Evolutionary conservation across 805 yeast species (phyloP), one percentile per base, ranked within the genome.

Genomic region (Wickerhamiella hasegawae): DNA sequence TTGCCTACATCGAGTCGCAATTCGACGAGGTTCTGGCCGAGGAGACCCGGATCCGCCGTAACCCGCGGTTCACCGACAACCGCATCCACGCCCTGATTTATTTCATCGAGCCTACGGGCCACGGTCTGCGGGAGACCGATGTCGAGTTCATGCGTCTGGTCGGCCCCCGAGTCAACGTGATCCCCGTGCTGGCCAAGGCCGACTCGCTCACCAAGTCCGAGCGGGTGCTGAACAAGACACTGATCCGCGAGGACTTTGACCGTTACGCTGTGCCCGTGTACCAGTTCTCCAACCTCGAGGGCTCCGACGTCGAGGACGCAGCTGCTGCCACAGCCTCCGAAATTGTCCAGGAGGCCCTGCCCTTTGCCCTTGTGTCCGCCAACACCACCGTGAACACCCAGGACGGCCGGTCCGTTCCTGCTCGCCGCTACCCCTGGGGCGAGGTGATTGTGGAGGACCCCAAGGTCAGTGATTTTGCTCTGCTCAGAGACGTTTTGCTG

Each of bases 171-270:
- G 92, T 77, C 39, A 84, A 84, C 53, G 69, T 84, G 52, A 73
- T 84, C 40, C 96, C 96, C 12, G 71, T 84, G 35, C 73, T 84
- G 47, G 73, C 85, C 49, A 84, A 84, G 58, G 69, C 90, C 16
- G 96, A 84, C 57, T 75, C 93, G 15, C 64, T 84, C 47, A 78
- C 93, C 9, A 75, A 70, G 44, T 78, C 66, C 38, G 96, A 84
- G 61, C 59, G 83, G 43, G 66, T 66, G 45, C 56, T 73, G 42
- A 83, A 83, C 60, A 84, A 84, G 53, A 66, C 63, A 47, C 64
- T 83, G 50, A 75, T 90, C 46, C 60, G 69, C 48, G 78, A 73
- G 56, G 95, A 85, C 55, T 71, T 84, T 47, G 71, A 70, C 47
- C 63, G 67, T 52, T 68, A 75, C 56, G 64, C 69, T 33, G 67